phyloP scores from a whole-genome alignment of 768 basidiomycete genomes.

The Neoboletus subvelutipes region DNA sequence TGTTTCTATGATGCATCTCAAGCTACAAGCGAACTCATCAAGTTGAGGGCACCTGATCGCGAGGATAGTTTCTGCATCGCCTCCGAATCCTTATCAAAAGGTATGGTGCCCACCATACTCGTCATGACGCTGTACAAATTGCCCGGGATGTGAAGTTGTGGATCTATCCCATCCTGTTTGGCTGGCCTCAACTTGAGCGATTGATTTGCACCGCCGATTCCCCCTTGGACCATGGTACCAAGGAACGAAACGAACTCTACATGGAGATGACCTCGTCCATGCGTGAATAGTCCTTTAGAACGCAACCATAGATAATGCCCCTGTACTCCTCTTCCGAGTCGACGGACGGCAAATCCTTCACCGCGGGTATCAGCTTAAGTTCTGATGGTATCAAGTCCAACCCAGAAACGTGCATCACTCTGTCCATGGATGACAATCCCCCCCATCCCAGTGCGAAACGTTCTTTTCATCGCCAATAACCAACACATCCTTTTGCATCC shows the following conservation, averaged over 20 bases:
- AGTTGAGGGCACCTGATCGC: not conserved
- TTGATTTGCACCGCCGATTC: not conserved
- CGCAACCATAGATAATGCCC: not conserved
- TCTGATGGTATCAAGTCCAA: not conserved
- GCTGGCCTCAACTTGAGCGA: too few species aligned
- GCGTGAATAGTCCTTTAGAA: too few species aligned
- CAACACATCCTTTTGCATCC: slow-evolving; percentile 37
- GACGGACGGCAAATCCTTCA: not conserved
- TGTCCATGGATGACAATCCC: slow-evolving; percentile 23
- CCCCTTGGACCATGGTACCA: not conserved
- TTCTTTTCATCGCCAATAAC: slow-evolving; percentile 35
- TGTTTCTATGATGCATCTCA: not conserved
- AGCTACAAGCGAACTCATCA: not conserved
- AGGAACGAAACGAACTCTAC: not conserved
- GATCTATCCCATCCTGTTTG: too few species aligned
- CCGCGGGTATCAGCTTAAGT: not conserved
- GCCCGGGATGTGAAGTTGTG: too few species aligned
- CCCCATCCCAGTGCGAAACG: slow-evolving; percentile 25
- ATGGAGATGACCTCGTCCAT: not conserved
- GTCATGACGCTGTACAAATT: not conserved
- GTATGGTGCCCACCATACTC: not conserved
- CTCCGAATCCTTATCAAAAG: not conserved
- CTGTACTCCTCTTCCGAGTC: not conserved
- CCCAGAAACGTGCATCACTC: too few species aligned
- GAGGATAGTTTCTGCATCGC: not conserved